Evolutionary conservation across 768 basidiomycete genomes (phyloP).

Genomic region (Suillus decipiens): DNA sequence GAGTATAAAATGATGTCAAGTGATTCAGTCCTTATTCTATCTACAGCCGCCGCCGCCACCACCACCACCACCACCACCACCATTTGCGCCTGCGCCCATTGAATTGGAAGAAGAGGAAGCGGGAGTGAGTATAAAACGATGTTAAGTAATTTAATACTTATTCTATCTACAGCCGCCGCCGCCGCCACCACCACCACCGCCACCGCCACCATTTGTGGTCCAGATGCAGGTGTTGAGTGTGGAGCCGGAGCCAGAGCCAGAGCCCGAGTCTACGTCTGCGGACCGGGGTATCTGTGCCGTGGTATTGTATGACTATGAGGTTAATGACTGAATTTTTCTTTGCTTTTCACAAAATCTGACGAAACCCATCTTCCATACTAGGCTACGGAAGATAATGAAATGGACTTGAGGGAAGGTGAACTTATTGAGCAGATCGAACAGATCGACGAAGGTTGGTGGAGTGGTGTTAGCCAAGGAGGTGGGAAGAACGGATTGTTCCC

Average conservation of each 20-base stretch:
- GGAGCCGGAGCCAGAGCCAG: slow-evolving; percentile 28
- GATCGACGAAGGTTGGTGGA: slow-evolving; percentile 93
- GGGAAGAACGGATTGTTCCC: slow-evolving; percentile 81
- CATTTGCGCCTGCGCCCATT: slow-evolving; percentile 35
- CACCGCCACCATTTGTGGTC: slow-evolving; percentile 42
- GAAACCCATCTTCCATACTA: slow-evolving; percentile 22
- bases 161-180: slow-evolving; percentile 19
- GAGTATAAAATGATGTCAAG: background rate
- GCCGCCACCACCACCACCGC: slow-evolving; percentile 49
- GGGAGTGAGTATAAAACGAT: slow-evolving; percentile 7
- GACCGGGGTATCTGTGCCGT: slow-evolving; percentile 64
- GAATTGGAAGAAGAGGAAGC: slow-evolving; percentile 17
- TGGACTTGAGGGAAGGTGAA: slow-evolving; percentile 79
- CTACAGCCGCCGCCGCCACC: slow-evolving; percentile 38
- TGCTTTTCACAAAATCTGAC: background rate
- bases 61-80: slow-evolving; percentile 31
- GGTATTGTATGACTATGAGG: slow-evolving; percentile 81
- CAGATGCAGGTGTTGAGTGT: slow-evolving; percentile 27
- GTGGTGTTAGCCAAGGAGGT: slow-evolving; percentile 68
- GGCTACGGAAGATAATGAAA: slow-evolving; percentile 87
- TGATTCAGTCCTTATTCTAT: slow-evolving; percentile 19
- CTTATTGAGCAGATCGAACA: slow-evolving; percentile 81
- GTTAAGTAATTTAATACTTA: slow-evolving; percentile 15
- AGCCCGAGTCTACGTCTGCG: slow-evolving; percentile 25
- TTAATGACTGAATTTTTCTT: slow-evolving; percentile 22